Percentiles rank a stretch among this genome's conserved stretches.
phyloP scores from a whole-genome alignment of 176 grass and related monocot genomes.

The Ensete glaucum region DNA sequence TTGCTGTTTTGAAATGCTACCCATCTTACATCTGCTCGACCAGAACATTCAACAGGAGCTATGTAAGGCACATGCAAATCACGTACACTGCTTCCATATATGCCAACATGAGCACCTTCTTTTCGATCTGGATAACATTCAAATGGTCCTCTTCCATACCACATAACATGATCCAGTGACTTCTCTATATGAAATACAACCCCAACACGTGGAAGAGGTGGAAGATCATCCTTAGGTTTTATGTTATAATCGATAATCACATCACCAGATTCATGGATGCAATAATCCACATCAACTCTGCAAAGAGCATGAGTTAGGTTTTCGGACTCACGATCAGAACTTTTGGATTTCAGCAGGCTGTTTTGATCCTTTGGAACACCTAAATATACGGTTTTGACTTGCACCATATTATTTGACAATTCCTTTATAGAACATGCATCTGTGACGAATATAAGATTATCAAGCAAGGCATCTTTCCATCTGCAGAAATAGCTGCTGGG shows the following conservation, averaged over 20 bases:
- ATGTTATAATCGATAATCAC: slow-evolving; percentile 56
- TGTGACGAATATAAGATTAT: slow-evolving; percentile 40
- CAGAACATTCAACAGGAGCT: slow-evolving; percentile 45
- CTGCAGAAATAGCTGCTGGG: slow-evolving; percentile 39
- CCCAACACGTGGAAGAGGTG: slow-evolving; percentile 72
- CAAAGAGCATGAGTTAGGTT: slow-evolving; percentile 22
- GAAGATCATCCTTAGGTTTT: slow-evolving; percentile 57
- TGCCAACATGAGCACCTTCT: slow-evolving; percentile 48
- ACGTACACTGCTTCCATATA: slow-evolving; percentile 53
- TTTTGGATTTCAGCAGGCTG: slow-evolving; percentile 23
- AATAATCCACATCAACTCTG: slow-evolving; percentile 33
- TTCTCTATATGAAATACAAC: slow-evolving; percentile 49
- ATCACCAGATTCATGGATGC: slow-evolving; percentile 58
- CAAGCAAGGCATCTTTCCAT: slow-evolving; percentile 59
- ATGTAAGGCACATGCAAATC: slow-evolving; percentile 88
- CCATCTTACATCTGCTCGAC: slow-evolving; percentile 67
- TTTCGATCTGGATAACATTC: slow-evolving; percentile 94
- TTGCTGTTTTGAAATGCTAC: slow-evolving; percentile 39
- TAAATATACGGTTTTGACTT: slow-evolving; percentile 49
- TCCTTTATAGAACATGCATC: slow-evolving; percentile 52
- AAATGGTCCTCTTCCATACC: slow-evolving; percentile 73
- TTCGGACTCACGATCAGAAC: slow-evolving; percentile 10
- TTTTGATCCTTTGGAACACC: slow-evolving; percentile 33
- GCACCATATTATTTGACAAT: slow-evolving; percentile 27
- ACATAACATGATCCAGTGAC: slow-evolving; percentile 40